Evolutionary conservation across 2,329 filamentous ascomycete species (phyloP), one percentile per base, ranked within the genome.

Genomic region (Talaromyces funiculosus): DNA sequence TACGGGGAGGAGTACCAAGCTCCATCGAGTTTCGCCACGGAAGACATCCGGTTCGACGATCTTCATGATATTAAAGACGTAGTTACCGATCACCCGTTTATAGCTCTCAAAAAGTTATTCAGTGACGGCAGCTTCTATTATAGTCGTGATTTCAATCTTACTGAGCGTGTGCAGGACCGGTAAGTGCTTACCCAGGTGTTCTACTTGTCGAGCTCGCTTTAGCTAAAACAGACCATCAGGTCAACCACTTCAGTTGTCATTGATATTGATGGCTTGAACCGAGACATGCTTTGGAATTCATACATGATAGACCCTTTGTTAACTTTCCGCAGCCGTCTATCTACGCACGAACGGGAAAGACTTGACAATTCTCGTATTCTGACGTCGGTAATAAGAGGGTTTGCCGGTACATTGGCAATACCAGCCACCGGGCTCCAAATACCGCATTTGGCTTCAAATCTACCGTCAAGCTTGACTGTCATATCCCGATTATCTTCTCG

Each of bases 121-220:
- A 89, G 90, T 71, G 92, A 95, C 73, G 92, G 93, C 26, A 96
- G 89, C 31, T 99, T 99, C 72, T 99, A 97, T 74, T 99, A 97
- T 78, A 97, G 63, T 72, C 90, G 91, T n/a, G 92, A 97, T 74
- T 99, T 99, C 73, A 93, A 99, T 72, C 80, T 99, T 53, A 99
- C 94, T 3, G 92, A 96, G 74, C 85, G 94, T 66, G 78, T 97
- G 64, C 94, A 99, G 75, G 89, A 97, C 71, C 86, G 93, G 84
- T 91, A 72, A 68, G 74, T 57, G 31, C 35, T 26, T n/a, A n/a
- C n/a, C n/a, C n/a, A 31, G 53, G 31, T 18, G 18, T 58, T 38
- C 31, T n/a, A 53, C 71, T 62, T 20, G 18, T 40, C 20, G 24
- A 35, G n/a, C 45, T 35, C 9, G 20, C 35, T 60, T 61, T 61